phyloP scores from a whole-genome alignment of 768 basidiomycete genomes.

The Leccinum imitatum region DNA sequence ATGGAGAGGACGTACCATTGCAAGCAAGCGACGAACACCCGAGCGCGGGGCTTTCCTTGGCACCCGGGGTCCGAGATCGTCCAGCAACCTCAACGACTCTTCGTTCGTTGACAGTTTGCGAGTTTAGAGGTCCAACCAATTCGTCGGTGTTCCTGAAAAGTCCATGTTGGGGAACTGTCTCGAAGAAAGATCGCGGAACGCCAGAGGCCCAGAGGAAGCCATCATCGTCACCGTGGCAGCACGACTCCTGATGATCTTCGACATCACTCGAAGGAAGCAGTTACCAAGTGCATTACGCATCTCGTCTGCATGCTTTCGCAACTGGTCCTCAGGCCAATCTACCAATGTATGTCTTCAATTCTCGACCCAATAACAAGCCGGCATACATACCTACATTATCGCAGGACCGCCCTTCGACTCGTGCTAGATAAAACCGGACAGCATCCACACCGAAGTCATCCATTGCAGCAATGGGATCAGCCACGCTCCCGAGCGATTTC shows the following conservation, averaged over 20 bases:
- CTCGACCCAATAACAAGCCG: background rate
- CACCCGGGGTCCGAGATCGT: constrained; percentile 20
- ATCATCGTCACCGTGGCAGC: constrained; percentile 1
- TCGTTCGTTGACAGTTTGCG: constrained; percentile 21
- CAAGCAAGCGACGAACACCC: constrained; percentile 77
- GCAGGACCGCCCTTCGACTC: constrained; percentile 74
- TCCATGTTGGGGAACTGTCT: constrained; percentile 12
- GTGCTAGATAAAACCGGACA: constrained; percentile 78
- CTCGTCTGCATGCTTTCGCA: constrained; percentile 60
- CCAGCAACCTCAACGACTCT: constrained; percentile 23
- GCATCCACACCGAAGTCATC: constrained; percentile 67
- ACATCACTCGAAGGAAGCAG: constrained; percentile 66
- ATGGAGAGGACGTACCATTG: constrained; percentile 55
- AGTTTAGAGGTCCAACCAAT: constrained; percentile 13
- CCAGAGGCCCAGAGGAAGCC: constrained; percentile 12
- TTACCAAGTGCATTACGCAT: constrained; percentile 74
- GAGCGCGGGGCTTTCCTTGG: constrained; percentile 67
- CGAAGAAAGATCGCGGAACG: constrained; percentile 18
- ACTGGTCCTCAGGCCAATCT: constrained; percentile 77
- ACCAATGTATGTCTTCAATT: background rate
- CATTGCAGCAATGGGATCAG: constrained; percentile 75
- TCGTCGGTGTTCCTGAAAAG: background rate
- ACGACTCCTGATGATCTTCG: constrained; percentile 44
- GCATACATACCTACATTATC: constrained; percentile 66
- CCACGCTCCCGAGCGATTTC: constrained; percentile 84